Conservation (phyloP, 257 asterid genomes). For the Cinchona pubescens region DNA sequence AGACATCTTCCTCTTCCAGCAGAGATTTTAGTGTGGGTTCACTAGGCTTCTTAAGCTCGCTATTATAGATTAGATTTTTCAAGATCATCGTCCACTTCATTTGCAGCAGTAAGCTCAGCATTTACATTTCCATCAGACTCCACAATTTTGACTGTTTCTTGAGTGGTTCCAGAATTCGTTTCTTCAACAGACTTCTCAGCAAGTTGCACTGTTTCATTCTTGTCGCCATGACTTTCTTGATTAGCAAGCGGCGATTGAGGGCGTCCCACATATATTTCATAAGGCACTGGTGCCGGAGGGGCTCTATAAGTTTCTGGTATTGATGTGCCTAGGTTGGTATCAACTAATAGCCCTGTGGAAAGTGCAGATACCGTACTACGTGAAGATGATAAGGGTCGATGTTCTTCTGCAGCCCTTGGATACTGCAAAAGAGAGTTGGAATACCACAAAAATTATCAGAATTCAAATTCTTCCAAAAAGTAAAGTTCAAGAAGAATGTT, state of each 20-base stretch:
- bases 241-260: slow-evolving; percentile 44
- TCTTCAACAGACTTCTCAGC: slow-evolving; percentile 38
- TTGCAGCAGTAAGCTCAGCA: slow-evolving; percentile 32
- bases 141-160: slow-evolving; percentile 41
- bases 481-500: not conserved
- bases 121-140: slow-evolving; percentile 45
- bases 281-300: slow-evolving; percentile 83
- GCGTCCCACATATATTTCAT: slow-evolving; percentile 45
- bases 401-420: slow-evolving; percentile 60
- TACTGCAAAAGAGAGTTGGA: slow-evolving; percentile 45
- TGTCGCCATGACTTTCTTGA: slow-evolving; percentile 37
- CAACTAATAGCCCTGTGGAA: slow-evolving; percentile 71
- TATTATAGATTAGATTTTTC: slow-evolving; percentile 50
- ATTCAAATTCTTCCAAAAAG: not conserved
- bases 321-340: slow-evolving; percentile 82
- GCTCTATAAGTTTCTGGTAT: slow-evolving; percentile 73
- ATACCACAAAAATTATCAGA: slow-evolving; percentile 17
- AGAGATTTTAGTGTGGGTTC: slow-evolving; percentile 34
- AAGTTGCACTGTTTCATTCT: slow-evolving; percentile 43
- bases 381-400: slow-evolving; percentile 58
- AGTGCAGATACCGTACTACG: slow-evolving; percentile 47
- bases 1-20: slow-evolving; percentile 71
- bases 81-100: slow-evolving; percentile 47
- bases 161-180: slow-evolving; percentile 36
- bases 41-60: slow-evolving; percentile 54